Percentiles rank a stretch among this genome's conserved stretches.
phyloP scores from a whole-genome alignment of 2,329 filamentous ascomycete species.

The Aschersonia sp. region DNA sequence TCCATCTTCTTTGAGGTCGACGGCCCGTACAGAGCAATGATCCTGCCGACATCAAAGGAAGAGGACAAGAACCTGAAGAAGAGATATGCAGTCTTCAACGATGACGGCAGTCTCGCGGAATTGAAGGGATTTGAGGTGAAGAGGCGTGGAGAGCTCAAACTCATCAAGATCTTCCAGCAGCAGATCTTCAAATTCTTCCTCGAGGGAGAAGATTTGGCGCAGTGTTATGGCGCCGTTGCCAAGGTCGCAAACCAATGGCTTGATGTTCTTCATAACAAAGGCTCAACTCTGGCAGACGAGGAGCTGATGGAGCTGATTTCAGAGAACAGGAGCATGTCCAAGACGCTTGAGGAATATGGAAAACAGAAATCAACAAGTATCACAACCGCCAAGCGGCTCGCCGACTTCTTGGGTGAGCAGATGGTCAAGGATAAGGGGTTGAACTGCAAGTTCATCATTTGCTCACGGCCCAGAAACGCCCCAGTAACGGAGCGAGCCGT shows the following conservation, averaged over 20 bases:
- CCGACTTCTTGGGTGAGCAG: conserved; percentile 91
- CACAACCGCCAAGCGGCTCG: conserved; percentile 86
- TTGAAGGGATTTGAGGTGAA: conserved; percentile 97
- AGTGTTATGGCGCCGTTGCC: conserved; percentile 84
- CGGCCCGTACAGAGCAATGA: conserved; percentile 94
- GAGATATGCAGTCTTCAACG: conserved; percentile 96
- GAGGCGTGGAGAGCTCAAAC: conserved; percentile 89
- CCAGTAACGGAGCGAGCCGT: conserved; percentile 91
- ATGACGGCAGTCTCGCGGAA: conserved; percentile 89
- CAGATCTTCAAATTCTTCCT: conserved; percentile 99
- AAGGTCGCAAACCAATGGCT: conserved; percentile 95
- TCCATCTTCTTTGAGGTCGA: conserved; percentile 99
- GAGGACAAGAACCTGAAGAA: conserved; percentile 99
- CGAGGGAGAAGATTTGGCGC: conserved; percentile 71
- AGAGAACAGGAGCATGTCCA: conserved; percentile 96
- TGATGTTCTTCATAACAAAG: conserved; percentile 82
- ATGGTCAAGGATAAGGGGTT: conserved; percentile 99
- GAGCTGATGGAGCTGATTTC: conserved; percentile 99
- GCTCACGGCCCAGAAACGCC: conserved; percentile 68
- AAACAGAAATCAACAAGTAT: conserved; percentile 97
- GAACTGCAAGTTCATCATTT: conserved; percentile 99
- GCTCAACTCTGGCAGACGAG: conserved; percentile 82
- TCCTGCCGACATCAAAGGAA: conserved; percentile 92
- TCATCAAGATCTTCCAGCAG: conserved; percentile 99
- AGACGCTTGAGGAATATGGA: conserved; percentile 93